Evolutionary conservation across 495 filamentous ascomycete species (phyloP).

Genomic region (Chlorociboria aeruginascens): DNA sequence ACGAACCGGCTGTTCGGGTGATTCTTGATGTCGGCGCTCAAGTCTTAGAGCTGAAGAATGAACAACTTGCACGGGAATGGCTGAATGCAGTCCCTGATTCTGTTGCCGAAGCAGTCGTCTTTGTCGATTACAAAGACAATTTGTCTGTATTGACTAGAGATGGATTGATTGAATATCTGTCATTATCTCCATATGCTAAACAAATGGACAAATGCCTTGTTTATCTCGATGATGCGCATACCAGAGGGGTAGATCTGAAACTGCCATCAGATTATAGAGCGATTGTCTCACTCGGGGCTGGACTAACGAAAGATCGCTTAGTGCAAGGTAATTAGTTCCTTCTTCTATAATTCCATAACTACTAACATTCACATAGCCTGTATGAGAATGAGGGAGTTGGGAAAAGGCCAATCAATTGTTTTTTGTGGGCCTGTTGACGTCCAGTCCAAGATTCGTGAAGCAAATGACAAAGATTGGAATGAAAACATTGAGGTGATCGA

Average conservation of each 20-base stretch:
- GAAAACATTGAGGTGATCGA: conserved; percentile 28
- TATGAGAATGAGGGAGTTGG: conserved; percentile 54
- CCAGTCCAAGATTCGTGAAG: conserved; percentile 6
- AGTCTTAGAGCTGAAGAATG: conserved; percentile 51
- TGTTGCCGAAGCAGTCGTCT: conserved; percentile 38
- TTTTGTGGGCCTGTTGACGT: conserved; percentile 46
- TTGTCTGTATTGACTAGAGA: conserved; percentile 31
- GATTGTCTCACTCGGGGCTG: conserved; percentile 56
- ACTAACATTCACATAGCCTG: conserved; percentile 33
- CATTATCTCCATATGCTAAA: conserved; percentile 45
- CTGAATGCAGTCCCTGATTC: conserved; percentile 19
- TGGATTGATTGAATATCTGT: conserved; percentile 36
- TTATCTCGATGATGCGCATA: conserved; percentile 67
- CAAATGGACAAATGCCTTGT: conserved; percentile 53
- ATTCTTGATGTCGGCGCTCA: conserved; percentile 68
- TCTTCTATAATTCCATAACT: neutral
- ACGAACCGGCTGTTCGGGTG: conserved; percentile 36
- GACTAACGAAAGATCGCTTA: conserved; percentile 58
- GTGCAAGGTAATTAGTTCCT: conserved; percentile 51
- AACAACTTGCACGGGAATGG: conserved; percentile 38
- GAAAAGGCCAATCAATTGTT: conserved; percentile 47
- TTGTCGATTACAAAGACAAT: conserved; percentile 39
- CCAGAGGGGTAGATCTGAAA: conserved; percentile 61
- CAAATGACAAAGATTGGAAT: neutral
- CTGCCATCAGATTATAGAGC: conserved; percentile 48